Base-by-base conservation (phyloP, 257 asterid genomes). In the Verbascum thapsus region DNA sequence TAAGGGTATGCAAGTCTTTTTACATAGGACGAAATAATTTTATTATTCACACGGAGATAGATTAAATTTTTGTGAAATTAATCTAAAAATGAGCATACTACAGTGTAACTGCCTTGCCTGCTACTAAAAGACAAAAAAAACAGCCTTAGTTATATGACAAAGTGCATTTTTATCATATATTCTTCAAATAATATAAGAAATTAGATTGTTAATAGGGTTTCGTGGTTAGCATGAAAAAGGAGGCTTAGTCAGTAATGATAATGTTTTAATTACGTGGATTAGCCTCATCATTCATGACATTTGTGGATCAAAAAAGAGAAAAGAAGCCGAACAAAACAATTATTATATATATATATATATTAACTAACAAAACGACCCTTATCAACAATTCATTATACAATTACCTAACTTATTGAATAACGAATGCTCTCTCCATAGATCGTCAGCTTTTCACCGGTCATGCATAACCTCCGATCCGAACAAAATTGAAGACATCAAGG, bases 331-430 rank as follows among this genome's bases (percentile, higher is more conserved):
- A 35, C 23, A 19, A 58, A 18, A 1, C 32, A 9, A 38, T 6
- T 13, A 15, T 13, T 54, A 26, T 7, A 17, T 8, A 32, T 32
- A 26, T 53, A 3, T 49, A 17, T 49, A 10, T 10, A 18, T 20
- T 39, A 38, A 18, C 49, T 58, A 58, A 58, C 63, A 58, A 58
- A 58, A 58, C 63, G 63, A 39, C 63, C 63, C 63, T 39, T 58
- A 16, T 38, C 8, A 35, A 16, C 16, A n/a, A n/a, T 52, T 52
- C 5, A 17, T 39, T 10, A 35, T 20, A 1, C 32, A 18, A 12
- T 18, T 20, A 22, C 48, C 50, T 39, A 38, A n/a, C 34, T 16
- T 37, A 1, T 35, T 8, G 39, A 17, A 57, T 39, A n/a, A 58
- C 17, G 20, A 18, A 11, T 38, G 32, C 26, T 3, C 3, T 10